Evolutionary conservation across 2,329 filamentous ascomycete species (phyloP).

Genomic region (Clarireedia monteithiana): DNA sequence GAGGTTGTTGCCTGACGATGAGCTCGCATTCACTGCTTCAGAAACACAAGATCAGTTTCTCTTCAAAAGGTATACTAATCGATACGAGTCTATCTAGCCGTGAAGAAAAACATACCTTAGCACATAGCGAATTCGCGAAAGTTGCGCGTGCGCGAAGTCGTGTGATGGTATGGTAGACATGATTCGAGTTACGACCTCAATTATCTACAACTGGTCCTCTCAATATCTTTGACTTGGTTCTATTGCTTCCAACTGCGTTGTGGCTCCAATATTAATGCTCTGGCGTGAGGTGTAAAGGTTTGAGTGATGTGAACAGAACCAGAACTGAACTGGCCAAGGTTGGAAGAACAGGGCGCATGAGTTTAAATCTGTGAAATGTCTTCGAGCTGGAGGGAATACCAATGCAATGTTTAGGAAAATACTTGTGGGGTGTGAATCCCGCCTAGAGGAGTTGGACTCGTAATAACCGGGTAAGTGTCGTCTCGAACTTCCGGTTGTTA

Average conservation of each 20-base stretch:
- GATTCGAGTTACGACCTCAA: constrained; percentile 10
- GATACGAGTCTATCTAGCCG: not conserved
- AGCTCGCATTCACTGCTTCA: constrained; percentile 48
- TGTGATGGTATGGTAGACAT: constrained; percentile 16
- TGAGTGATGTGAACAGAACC: constrained; percentile 1
- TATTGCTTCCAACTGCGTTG: not conserved
- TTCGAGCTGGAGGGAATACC: not conserved
- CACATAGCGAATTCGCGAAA: constrained; percentile 18
- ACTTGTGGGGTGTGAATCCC: not conserved
- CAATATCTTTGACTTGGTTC: not conserved
- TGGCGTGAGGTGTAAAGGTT: not conserved
- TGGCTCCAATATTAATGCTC: not conserved
- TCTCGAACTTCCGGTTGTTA: not conserved
- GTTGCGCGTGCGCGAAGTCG: constrained; percentile 22
- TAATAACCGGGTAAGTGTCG: not conserved
- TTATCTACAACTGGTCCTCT: constrained; percentile 2
- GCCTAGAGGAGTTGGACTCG: not conserved
- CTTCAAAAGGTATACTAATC: constrained; percentile 5
- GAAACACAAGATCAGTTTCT: constrained; percentile 18
- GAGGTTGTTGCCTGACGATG: constrained; percentile 57
- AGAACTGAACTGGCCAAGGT: constrained; percentile 1
- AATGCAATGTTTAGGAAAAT: not conserved
- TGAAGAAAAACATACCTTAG: constrained; percentile 16
- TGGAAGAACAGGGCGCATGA: not conserved
- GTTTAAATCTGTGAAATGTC: not conserved